phyloP scores from a whole-genome alignment of 163 green algal genomes.

The Scenedesmus sp. region DNA sequence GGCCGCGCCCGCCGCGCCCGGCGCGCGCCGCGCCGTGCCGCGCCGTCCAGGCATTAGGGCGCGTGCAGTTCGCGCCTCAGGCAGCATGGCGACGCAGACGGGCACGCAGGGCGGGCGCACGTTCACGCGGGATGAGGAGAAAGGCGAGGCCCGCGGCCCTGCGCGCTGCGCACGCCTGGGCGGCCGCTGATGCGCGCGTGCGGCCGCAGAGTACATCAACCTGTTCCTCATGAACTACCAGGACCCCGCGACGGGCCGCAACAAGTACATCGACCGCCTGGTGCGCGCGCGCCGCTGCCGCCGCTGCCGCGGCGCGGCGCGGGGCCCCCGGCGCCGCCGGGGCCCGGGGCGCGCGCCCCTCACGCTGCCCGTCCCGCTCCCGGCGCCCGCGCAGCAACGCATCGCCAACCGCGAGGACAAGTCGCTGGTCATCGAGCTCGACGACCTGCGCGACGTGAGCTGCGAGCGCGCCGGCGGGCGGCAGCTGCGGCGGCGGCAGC shows the following conservation, averaged over 20 bases:
- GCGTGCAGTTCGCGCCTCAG: too few species aligned
- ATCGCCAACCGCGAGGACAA: conserved; percentile 83
- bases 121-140: conserved; percentile 27
- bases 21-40: too few species aligned
- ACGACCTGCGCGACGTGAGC: conserved; percentile 80
- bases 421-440: conserved; percentile 78
- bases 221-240: conserved; percentile 78
- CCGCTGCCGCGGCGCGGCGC: too few species aligned
- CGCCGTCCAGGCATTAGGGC: too few species aligned
- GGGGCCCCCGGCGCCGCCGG: too few species aligned
- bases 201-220: conserved; percentile 24
- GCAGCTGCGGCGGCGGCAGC: neutral
- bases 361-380: neutral
- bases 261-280: conserved; percentile 81
- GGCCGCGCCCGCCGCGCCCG: too few species aligned
- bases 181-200: neutral
- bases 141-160: conserved; percentile 6
- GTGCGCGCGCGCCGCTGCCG: conserved; percentile 46
- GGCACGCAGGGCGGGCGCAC: conserved; percentile 27
- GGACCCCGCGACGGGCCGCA: conserved; percentile 48
- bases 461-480: neutral
- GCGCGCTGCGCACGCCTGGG: too few species aligned
- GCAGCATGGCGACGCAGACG: conserved; percentile 7
- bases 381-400: conserved; percentile 86
- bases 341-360: too few species aligned